Conservation (phyloP, 805 yeast species). For the Saturnispora diversa region DNA sequence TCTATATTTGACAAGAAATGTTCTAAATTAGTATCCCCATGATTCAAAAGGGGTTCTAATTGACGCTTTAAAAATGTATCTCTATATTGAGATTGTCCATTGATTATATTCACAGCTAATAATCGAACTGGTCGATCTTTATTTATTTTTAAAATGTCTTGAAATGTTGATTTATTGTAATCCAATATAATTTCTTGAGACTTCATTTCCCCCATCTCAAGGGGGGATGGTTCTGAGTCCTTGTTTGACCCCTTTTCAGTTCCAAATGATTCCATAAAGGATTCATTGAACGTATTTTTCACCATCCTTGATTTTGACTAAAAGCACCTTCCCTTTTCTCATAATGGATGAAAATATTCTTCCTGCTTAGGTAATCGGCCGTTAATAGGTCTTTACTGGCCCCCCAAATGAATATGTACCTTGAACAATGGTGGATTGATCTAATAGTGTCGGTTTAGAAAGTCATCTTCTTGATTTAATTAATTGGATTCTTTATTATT, state of each 20-base stretch:
- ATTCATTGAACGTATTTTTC: not conserved
- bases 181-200: conserved; percentile 24
- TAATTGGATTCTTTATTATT: no score
- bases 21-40: conserved; percentile 29
- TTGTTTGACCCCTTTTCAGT: not conserved
- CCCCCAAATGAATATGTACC: no score
- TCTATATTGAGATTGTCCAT: conserved; percentile 37
- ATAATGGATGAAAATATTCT: no score
- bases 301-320: not conserved
- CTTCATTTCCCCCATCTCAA: conserved; percentile 23
- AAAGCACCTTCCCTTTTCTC: not conserved
- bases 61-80: conserved; percentile 39
- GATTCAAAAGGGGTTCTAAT: conserved; percentile 34
- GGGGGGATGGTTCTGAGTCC: not conserved
- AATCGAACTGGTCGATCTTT: conserved; percentile 36
- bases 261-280: conserved; percentile 21
- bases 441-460: no score
- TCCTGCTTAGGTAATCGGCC: no score
- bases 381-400: no score
- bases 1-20: conserved; percentile 37
- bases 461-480: no score
- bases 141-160: conserved; percentile 26
- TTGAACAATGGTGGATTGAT: no score
- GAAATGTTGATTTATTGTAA: conserved; percentile 24
- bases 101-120: conserved; percentile 39